phyloP scores from a whole-genome alignment of 805 yeast species.

The Pachysolen tannophilus region DNA sequence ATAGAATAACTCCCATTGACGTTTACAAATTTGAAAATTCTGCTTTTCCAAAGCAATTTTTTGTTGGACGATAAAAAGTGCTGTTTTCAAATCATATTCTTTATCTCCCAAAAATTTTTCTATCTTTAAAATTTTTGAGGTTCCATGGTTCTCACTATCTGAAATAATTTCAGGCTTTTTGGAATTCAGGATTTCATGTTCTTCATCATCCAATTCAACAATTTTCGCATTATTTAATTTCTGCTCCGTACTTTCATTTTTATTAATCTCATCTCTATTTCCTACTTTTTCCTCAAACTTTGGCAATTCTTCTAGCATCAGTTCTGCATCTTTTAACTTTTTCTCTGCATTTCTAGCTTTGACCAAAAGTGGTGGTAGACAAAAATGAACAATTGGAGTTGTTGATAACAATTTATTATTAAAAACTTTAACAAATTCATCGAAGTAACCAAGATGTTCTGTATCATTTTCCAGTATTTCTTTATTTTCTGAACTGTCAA shows the following conservation, averaged over 20 bases:
- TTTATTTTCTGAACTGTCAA: slow-evolving; percentile 15
- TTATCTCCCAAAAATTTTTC: slow-evolving; percentile 22
- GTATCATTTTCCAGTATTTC: slow-evolving; percentile 12
- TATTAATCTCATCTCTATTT: no score
- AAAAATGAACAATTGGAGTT: slow-evolving; percentile 78
- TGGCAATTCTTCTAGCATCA: slow-evolving; percentile 13
- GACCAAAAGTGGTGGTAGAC: slow-evolving; percentile 54
- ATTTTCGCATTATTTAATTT: slow-evolving; percentile 22
- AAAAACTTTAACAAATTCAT: slow-evolving; percentile 21
- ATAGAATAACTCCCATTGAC: slow-evolving; percentile 66
- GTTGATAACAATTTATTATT: slow-evolving; percentile 57
- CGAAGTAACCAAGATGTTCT: slow-evolving; percentile 13
- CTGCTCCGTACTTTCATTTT: slow-evolving; percentile 20
- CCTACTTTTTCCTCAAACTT: slow-evolving; percentile 17
- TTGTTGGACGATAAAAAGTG: slow-evolving; percentile 24
- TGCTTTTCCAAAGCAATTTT: slow-evolving; percentile 19
- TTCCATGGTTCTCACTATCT: no score
- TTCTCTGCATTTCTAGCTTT: slow-evolving; percentile 47
- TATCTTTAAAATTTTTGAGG: slow-evolving; percentile 16
- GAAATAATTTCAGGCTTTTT: no score
- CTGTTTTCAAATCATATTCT: slow-evolving; percentile 25
- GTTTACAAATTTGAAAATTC: slow-evolving; percentile 28
- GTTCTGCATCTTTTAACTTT: slow-evolving; percentile 17
- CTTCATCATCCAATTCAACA: slow-evolving; percentile 15
- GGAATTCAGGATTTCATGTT: slow-evolving; percentile 2